Evolutionary conservation across 169 alveolate species (phyloP), one percentile per base, ranked within the genome.

Genomic region (Prorocentrum cordatum): DNA sequence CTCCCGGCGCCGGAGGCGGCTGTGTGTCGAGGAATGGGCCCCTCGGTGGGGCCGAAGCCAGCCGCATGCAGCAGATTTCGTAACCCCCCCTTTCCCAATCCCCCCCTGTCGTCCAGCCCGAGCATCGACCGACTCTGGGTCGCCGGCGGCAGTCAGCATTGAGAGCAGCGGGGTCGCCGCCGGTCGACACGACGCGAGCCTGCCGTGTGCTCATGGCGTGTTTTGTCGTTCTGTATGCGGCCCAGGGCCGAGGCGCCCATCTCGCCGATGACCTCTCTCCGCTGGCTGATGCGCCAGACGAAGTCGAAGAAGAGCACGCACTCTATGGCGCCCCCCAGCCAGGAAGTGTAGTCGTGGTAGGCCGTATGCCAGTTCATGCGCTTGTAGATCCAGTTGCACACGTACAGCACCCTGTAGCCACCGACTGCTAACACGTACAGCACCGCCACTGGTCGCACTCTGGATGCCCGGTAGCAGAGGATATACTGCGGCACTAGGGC

Each of bases 371-470:
- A 77, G 71, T 45, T 22, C 58, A 45, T 16, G 20, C 20, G n/a
- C 90, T 80, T 80, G 90, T 80, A 80, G 80, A 80, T 62, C 90
- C 90, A 80, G 38, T 80, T 80, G 90, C 90, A 80, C 29, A 80
- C 90, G 38, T 80, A 80, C 38, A 80, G 90, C 58, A 70, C 35
- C 90, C 89, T 79, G 89, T 79, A 79, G 66, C 89, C 89, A 24
- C 89, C 89, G 39, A 79, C 89, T 5, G 89, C 89, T 24, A 79
- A 50, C 3, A 66, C 72, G 33, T 79, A 79, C 70, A 58, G 38
- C 66, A 79, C 73, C 16, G 89, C 89, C 6, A 62, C 75, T 0
- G 89, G 89, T 18, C 89, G 22, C 27, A 79, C 86, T 26, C 45
- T 36, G 7, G 86, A n/a, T n/a, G 54, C 90, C 79, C 90, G 64